Evolutionary conservation across 2,329 filamentous ascomycete species (phyloP).

Genomic region (Ilyonectria robusta): DNA sequence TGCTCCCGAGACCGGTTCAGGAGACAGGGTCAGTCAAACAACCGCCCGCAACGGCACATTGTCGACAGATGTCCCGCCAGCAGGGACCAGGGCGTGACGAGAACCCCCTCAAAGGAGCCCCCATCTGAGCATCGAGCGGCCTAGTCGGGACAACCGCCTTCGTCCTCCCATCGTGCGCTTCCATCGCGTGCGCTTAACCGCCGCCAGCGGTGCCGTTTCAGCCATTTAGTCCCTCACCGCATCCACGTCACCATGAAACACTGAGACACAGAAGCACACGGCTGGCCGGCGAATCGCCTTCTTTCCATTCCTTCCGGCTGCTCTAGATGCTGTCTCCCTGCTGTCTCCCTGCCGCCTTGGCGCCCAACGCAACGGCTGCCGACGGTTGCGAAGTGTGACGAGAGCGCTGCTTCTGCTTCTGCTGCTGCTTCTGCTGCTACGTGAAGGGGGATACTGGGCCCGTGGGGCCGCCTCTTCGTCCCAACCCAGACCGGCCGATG

Average conservation of each 20-base stretch:
- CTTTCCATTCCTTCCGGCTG: slow-evolving; percentile 24
- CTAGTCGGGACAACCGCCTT: slow-evolving; percentile 15
- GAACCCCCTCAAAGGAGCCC: slow-evolving; percentile 7
- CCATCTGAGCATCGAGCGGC: slow-evolving; percentile 22
- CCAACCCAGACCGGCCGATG: slow-evolving; percentile 3
- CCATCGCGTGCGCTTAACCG: slow-evolving; percentile 27
- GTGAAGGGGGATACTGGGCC: slow-evolving; percentile 3
- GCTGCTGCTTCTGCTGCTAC: not conserved
- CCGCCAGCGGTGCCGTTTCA: slow-evolving; percentile 30
- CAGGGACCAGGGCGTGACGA: slow-evolving; percentile 29
- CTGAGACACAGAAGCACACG: slow-evolving; percentile 43
- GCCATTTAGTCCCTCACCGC: slow-evolving; percentile 30
- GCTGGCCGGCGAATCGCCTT: slow-evolving; percentile 38
- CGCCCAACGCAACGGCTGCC: slow-evolving; percentile 8
- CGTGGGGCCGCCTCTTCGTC: slow-evolving; percentile 9
- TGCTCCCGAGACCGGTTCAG: not conserved
- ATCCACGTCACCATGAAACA: slow-evolving; percentile 47
- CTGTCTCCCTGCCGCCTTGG: slow-evolving; percentile 7
- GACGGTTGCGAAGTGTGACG: slow-evolving; percentile 14
- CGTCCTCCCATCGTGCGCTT: slow-evolving; percentile 28
- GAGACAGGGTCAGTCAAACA: slow-evolving; percentile 31
- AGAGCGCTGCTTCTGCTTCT: not conserved
- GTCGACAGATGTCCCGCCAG: slow-evolving; percentile 30
- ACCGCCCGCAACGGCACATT: slow-evolving; percentile 27
- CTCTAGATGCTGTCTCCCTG: slow-evolving; percentile 6